Evolutionary conservation across 2,329 filamentous ascomycete species (phyloP).

Genomic region (Aspergillus pseudoterreus): DNA sequence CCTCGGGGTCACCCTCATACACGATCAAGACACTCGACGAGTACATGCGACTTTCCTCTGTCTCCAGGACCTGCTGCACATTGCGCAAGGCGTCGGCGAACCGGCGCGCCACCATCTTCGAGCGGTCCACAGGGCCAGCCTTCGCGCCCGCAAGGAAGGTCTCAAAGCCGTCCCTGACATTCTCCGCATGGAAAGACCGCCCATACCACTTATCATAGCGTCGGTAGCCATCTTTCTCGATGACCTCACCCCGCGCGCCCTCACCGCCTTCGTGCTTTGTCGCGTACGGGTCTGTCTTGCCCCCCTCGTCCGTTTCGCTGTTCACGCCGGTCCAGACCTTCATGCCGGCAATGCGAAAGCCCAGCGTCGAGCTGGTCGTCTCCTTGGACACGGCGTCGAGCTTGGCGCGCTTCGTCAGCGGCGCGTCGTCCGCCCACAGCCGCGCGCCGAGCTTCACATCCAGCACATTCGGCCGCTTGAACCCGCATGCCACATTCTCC

Average conservation of each 20-base stretch:
- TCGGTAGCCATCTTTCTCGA: constrained; percentile 52
- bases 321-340: constrained; percentile 50
- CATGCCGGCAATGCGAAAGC: constrained; percentile 65
- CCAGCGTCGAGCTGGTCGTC: constrained; percentile 58
- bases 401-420: constrained; percentile 54
- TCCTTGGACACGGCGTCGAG: constrained; percentile 57
- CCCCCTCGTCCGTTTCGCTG: constrained; percentile 27
- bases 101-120: constrained; percentile 41
- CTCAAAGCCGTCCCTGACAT: constrained; percentile 55
- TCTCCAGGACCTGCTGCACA: constrained; percentile 49
- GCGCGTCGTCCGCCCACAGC: constrained; percentile 74
- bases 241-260: constrained; percentile 39
- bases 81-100: constrained; percentile 40
- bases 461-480: constrained; percentile 80
- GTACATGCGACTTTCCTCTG: constrained; percentile 64
- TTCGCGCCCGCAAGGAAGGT: constrained; percentile 52
- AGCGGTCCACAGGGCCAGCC: constrained; percentile 39
- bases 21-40: constrained; percentile 62
- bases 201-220: constrained; percentile 66
- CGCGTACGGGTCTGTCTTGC: constrained; percentile 31
- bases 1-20: constrained; percentile 61
- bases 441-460: constrained; percentile 87
- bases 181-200: constrained; percentile 53
- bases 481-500: constrained; percentile 78
- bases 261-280: constrained; percentile 46